Evolutionary conservation across 2,329 filamentous ascomycete species (phyloP), one percentile per base, ranked within the genome.

Genomic region (Drechmeria coniospora): DNA sequence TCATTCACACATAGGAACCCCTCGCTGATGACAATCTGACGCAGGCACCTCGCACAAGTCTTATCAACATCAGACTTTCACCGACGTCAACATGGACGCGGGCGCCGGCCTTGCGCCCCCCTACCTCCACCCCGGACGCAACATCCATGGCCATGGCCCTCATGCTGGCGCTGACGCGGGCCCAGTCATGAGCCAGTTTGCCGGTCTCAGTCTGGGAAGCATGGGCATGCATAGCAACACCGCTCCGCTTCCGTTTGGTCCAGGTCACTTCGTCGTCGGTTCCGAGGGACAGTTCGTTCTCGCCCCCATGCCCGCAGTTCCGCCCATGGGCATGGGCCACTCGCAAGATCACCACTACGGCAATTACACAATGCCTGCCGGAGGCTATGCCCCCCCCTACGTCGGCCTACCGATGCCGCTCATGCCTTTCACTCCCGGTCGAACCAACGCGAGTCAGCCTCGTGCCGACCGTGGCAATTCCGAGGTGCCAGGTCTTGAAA

Each of bases 401-500:
- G 47, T 51, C 32, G 49, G 45, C 28, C 38, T 51, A 36, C 50
- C 49, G 11, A 40, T 53, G 27, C 46, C 52, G 8, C 45, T 64
- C 22, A 45, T 66, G 41, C 65, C 66, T 3, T 67, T 59, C 43
- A 68, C 65, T 9, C 63, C 67, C 13, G 63, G 59, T n/a, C 63
- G 65, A 12, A 44, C 58, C 18, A 48, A 53, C 18, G 46, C 51
- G 6, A 46, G 55, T 12, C 54, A 59, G 22, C 57, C 63, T 33
- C 64, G 61, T 18, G 49, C 57, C 26, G 61, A 66, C 19, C 54
- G 51, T 40, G 52, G 47, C 10, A 59, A 61, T 27, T 57, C 60
- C 16, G 66, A 75, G 20, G 64, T 75, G 28, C 73, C 72, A 12
- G 65, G 59, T 18, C 56, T 77, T 17, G 71, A 77, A 39, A 75